Conservation (phyloP, 176 grass and related monocot genomes). For the Raddia distichophylla region DNA sequence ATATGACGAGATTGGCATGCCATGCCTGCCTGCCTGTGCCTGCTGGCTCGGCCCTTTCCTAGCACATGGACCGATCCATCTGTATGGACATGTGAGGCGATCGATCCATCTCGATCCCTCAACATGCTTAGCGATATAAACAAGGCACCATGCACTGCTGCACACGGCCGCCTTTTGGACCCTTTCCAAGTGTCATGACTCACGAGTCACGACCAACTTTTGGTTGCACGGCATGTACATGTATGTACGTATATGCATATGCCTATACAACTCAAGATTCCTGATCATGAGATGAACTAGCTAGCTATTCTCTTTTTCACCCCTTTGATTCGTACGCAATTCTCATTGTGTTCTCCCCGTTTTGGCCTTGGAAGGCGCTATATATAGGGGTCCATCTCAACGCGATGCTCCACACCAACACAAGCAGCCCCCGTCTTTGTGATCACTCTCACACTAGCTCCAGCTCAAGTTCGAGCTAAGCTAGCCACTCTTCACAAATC, state of each 20-base stretch:
- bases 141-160: not conserved
- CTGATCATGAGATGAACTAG: constrained; percentile 19
- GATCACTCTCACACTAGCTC: not conserved
- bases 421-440: constrained; percentile 1
- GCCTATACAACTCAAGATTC: constrained; percentile 44
- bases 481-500: not conserved
- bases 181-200: constrained; percentile 28
- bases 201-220: constrained; percentile 14
- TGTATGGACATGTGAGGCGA: not conserved
- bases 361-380: constrained; percentile 43
- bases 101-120: not conserved
- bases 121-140: not conserved
- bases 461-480: not conserved
- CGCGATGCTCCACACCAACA: constrained; percentile 41
- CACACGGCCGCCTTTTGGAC: not conserved
- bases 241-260: constrained; percentile 4
- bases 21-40: no score
- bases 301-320: not conserved
- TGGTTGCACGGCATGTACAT: constrained; percentile 28
- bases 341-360: constrained; percentile 28
- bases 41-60: not conserved
- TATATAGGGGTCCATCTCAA: constrained; percentile 49
- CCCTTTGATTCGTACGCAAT: not conserved
- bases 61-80: not conserved
- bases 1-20: no score